Evolutionary conservation across 768 basidiomycete species (phyloP).

Genomic region (Agrocybe praecox): DNA sequence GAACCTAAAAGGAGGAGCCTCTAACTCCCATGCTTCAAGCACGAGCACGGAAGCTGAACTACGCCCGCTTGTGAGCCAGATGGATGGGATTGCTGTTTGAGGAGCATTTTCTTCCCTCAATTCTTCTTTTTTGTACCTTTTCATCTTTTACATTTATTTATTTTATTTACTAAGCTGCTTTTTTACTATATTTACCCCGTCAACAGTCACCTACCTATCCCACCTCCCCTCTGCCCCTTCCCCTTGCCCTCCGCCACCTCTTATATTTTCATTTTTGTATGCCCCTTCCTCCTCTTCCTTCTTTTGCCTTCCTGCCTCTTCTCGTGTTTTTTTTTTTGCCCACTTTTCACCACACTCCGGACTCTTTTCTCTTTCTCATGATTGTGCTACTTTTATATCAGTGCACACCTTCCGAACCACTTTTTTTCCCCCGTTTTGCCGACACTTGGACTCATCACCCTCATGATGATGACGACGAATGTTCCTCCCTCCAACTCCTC

Average conservation of each 20-base stretch:
- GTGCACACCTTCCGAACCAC: too few relatives aligned
- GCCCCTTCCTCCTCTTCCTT: neutral
- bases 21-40: constrained; percentile 15
- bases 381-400: too few relatives aligned
- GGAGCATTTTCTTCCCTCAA: neutral
- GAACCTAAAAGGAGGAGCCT: constrained; percentile 24
- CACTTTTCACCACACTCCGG: too few relatives aligned
- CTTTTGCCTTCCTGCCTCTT: too few relatives aligned
- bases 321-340: too few relatives aligned
- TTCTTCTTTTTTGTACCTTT: neutral
- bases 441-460: too few relatives aligned
- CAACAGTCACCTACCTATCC: neutral
- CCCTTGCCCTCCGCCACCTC: neutral
- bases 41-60: constrained; percentile 9
- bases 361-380: too few relatives aligned
- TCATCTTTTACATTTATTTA: neutral
- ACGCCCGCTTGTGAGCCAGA: constrained; percentile 13
- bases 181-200: constrained; percentile 2
- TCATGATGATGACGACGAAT: too few relatives aligned
- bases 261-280: neutral
- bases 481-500: too few relatives aligned
- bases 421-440: too few relatives aligned
- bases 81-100: neutral
- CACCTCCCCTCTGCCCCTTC: neutral
- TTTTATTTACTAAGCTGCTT: neutral